Conservation (phyloP, 768 basidiomycete species). For the Nidularia pulvinata region DNA sequence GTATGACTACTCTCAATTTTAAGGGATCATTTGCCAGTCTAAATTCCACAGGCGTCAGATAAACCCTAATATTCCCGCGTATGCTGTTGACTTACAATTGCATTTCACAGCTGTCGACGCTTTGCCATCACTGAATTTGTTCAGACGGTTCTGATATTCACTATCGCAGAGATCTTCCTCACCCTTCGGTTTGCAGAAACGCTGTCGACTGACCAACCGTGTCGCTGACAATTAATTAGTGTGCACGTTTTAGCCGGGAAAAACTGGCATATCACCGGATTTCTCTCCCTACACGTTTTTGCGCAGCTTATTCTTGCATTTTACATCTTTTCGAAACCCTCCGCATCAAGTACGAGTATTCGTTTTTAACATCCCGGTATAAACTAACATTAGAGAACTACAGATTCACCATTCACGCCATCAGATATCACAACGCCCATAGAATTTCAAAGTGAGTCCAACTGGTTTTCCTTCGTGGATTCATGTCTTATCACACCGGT, state of each 20-base stretch:
- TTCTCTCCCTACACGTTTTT: slow-evolving; percentile 7
- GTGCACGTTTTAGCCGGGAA: slow-evolving; percentile 11
- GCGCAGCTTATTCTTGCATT: slow-evolving; percentile 9
- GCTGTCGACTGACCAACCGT: neutral
- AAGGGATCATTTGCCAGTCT: neutral
- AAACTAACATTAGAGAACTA: no score
- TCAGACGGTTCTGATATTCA: slow-evolving; percentile 12
- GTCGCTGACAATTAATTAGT: slow-evolving; percentile 1
- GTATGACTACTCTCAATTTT: neutral
- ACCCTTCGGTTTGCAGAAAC: slow-evolving; percentile 8
- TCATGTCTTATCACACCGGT: no score
- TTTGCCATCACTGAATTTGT: slow-evolving; percentile 12
- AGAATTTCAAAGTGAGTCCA: no score
- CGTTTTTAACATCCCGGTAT: neutral
- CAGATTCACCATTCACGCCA: no score
- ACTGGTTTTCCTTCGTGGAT: no score
- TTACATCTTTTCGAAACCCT: slow-evolving; percentile 7
- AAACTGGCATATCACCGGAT: slow-evolving; percentile 6
- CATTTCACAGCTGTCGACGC: slow-evolving; percentile 8
- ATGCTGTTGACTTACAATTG: neutral
- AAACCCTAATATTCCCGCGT: neutral
- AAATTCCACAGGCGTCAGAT: neutral
- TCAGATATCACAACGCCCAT: no score
- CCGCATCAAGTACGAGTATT: slow-evolving; percentile 1
- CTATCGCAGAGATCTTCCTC: slow-evolving; percentile 13